Base-by-base conservation (phyloP, 2,329 filamentous ascomycete species). In the Ophioceras dolichostomum region DNA sequence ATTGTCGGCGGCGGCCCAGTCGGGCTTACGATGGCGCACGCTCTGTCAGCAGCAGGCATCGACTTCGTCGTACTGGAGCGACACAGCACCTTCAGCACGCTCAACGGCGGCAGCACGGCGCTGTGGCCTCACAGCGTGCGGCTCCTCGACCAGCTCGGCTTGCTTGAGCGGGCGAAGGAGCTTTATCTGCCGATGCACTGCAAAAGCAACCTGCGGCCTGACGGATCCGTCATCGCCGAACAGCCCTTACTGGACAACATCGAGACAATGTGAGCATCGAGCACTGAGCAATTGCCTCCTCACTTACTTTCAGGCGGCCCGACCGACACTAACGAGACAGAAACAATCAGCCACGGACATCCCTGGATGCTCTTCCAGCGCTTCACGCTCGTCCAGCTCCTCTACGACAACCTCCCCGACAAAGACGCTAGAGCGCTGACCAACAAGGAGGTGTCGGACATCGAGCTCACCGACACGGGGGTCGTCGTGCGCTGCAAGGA, bases 61-160 rank as follows among this genome's bases (percentile, higher is more conserved):
- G 22, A 26, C 12, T 26, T 26, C 12, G 22, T 26, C 8, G 22
- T 26, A 7, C 22, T 26, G 8, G 22, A 26, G 22, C 7, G 22
- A 26, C 12, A 26, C 22, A 7, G 12, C 12, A 8, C 22, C 7
- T 26, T 26, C 22, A 26, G 12, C 8, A 26, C 22, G 8, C 7
- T 8, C 22, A 26, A 26, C 22, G 22, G 22, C 22, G 22, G 8
- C 7, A 26, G 22, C 22, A 41, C 53, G 17, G 45, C 43, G 8
- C 22, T 54, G 10, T 48, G 42, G 38, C 51, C 52, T 4, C 46
- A 53, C 22, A 41, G 39, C 21, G 36, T 45, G 13, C 44, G 52
- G 6, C 43, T 54, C 4, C 36, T 53, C 4, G 44, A 54, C 38
- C 53, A 55, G 40, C 39, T 55, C 14, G 51, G 45, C n/a, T 18